A percentile compares a stretch with the other conserved stretches of the same genome.
Conservation (phyloP, 2,329 filamentous ascomycete genomes). For the Xylaria sp. region DNA sequence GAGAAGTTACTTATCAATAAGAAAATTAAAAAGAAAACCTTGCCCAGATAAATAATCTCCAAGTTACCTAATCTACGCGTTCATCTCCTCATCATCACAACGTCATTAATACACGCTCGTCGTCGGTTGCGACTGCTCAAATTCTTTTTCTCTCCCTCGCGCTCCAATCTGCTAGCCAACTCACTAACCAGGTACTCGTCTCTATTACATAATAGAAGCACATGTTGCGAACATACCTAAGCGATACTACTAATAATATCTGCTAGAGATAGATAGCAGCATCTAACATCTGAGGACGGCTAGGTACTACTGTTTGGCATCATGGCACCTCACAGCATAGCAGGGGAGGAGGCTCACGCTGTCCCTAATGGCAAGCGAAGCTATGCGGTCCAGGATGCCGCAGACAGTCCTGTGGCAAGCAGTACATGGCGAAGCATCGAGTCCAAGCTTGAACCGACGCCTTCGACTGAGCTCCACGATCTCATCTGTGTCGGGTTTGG, state of each 20-base stretch:
- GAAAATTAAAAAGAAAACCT: not conserved
- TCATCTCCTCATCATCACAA: not conserved
- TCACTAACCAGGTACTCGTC: not conserved
- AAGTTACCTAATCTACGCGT: not conserved
- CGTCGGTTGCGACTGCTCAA: not conserved
- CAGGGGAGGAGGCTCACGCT: conserved; percentile 26
- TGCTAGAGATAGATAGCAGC: not conserved
- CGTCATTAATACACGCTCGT: not conserved
- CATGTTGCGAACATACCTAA: not conserved
- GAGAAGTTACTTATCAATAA: not conserved
- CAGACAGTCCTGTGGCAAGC: not conserved
- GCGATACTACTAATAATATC: not conserved
- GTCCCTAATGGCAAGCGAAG: conserved; percentile 11
- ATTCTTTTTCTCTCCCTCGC: not conserved
- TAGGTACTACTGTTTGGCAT: not conserved
- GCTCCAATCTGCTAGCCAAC: not conserved
- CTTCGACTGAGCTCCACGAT: conserved; percentile 66
- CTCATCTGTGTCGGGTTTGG: conserved; percentile 90
- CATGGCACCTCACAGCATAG: conserved; percentile 31
- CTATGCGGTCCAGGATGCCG: not conserved
- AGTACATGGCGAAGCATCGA: conserved; percentile 15
- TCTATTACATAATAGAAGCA: not conserved
- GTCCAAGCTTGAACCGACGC: conserved; percentile 48
- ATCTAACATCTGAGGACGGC: not conserved
- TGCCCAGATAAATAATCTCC: not conserved